Percentiles rank a stretch among this genome's conserved stretches.
These are phyloP conservation scores for Aspergillus tubingensis DNA, from an alignment of 2,329 filamentous ascomycete genomes.

Conservation along the genomic window DNA sequence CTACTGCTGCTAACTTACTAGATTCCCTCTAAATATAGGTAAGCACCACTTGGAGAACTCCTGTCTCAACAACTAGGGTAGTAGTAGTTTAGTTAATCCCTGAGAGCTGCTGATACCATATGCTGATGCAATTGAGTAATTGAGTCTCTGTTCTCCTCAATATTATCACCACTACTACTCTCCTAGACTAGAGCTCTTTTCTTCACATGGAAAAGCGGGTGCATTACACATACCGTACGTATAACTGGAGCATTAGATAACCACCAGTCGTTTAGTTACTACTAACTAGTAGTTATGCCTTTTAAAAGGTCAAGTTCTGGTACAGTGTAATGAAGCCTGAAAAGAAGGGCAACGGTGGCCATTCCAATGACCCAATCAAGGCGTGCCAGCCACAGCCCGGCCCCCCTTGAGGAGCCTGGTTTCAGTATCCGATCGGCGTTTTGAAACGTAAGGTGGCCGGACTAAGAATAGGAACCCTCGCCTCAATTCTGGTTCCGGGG, in stretches of 20 bases:
- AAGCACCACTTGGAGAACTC: background rate
- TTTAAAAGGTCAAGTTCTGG: background rate
- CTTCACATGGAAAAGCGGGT: no score
- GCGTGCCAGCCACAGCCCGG: constrained; percentile 3
- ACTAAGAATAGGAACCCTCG: constrained; percentile 13
- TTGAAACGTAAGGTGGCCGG: constrained; percentile 10
- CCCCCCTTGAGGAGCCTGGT: constrained; percentile 9
- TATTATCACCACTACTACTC: no score
- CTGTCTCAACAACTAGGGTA: background rate
- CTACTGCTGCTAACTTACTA: background rate
- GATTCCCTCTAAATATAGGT: background rate
- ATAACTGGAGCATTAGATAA: no score
- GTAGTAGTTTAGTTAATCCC: background rate
- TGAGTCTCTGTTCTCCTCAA: no score
- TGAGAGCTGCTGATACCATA: background rate
- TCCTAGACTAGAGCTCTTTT: no score
- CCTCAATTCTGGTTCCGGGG: constrained; percentile 5
- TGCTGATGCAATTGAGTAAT: no score
- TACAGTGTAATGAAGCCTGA: background rate
- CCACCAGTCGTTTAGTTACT: background rate
- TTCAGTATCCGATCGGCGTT: constrained; percentile 19
- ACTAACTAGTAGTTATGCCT: background rate
- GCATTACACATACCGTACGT: no score
- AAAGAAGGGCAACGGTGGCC: constrained; percentile 13
- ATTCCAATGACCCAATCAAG: constrained; percentile 13